Base-by-base conservation (phyloP, 1,139 yeast species). In the Yamadazyma aaseri region DNA sequence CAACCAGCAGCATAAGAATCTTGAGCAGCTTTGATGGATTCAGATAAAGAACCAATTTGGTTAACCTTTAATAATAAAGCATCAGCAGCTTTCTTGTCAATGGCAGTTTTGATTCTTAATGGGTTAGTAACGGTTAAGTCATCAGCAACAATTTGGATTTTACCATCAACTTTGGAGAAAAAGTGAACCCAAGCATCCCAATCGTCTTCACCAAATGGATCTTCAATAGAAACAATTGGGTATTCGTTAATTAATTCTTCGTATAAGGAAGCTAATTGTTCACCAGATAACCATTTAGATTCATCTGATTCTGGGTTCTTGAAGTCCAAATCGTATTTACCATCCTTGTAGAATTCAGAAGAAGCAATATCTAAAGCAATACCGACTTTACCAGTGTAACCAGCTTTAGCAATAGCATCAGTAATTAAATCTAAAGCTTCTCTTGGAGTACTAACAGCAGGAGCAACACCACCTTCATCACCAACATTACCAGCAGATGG, bases 401-500 rank as follows among this genome's bases (percentile, higher is more conserved):
- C 97, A 51, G 97, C 96, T 53, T 72, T 66, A 62, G 81, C 85
- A 65, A 90, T 89, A 60, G 97, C 86, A 49, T 71, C 81, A 55
- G 79, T 76, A 65, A 90, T 86, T 66, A 90, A 82, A 73, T 89
- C 96, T 55, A 90, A 76, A 53, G 97, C 97, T 77, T 90, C 97
- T 67, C 79, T 86, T 61, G 97, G 89, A 54, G 95, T 78, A 50
- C 82, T 76, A 55, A 90, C 81, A 71, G 86, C 86, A 67, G 97
- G 97, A 56, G 97, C 97, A 76, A 90, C 96, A 79, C 97, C 97
- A 81, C 97, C 97, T 78, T 90, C 97, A 71, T 90, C 97, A 80
- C 97, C 97, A 63, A 90, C 97, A 75, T 90, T 90, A 73, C 96
- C 97, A 58, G 97, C 97, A 46, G 95, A 82, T 62, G 85, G 82